phyloP scores from a whole-genome alignment of 805 yeast genomes.

The Danielia reshetovae region DNA sequence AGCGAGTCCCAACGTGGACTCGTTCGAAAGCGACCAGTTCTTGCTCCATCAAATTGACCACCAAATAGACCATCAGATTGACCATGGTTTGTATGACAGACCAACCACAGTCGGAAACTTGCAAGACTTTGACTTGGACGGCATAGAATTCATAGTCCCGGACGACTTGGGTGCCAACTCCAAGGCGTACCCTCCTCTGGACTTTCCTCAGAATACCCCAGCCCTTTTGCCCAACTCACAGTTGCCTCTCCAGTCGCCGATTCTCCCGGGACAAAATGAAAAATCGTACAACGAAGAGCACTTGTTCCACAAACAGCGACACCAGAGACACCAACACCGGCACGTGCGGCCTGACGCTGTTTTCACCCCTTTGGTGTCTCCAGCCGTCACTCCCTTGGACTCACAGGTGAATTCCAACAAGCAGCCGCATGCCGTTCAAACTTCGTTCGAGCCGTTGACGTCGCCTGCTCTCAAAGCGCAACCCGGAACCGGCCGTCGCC shows the following conservation, averaged over 20 bases:
- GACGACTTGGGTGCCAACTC: slow-evolving; percentile 11
- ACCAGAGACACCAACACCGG: slow-evolving; percentile 18
- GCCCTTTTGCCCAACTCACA: slow-evolving; percentile 8
- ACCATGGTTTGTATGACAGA: no score
- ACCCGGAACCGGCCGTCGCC: slow-evolving; percentile 22
- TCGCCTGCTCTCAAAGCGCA: slow-evolving; percentile 64
- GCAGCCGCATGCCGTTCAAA: slow-evolving; percentile 14
- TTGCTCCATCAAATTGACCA: slow-evolving; percentile 12
- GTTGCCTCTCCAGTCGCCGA: slow-evolving; percentile 25
- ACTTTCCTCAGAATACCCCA: slow-evolving; percentile 16
- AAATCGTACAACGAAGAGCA: slow-evolving; percentile 40
- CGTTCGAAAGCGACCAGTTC: slow-evolving; percentile 7
- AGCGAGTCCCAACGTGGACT: neutral
- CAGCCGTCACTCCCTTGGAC: slow-evolving; percentile 67
- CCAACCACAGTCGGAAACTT: no score
- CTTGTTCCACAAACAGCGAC: slow-evolving; percentile 31
- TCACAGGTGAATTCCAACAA: slow-evolving; percentile 21
- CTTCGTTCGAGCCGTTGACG: slow-evolving; percentile 51
- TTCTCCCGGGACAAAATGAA: slow-evolving; percentile 40
- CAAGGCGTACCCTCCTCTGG: slow-evolving; percentile 17
- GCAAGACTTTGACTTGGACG: slow-evolving; percentile 8
- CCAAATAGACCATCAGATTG: no score
- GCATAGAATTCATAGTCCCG: slow-evolving; percentile 14
- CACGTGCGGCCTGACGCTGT: slow-evolving; percentile 54
- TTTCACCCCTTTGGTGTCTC: slow-evolving; percentile 75